Conservation (phyloP, 129 eudicot genomes). For the Solidago caesia region DNA sequence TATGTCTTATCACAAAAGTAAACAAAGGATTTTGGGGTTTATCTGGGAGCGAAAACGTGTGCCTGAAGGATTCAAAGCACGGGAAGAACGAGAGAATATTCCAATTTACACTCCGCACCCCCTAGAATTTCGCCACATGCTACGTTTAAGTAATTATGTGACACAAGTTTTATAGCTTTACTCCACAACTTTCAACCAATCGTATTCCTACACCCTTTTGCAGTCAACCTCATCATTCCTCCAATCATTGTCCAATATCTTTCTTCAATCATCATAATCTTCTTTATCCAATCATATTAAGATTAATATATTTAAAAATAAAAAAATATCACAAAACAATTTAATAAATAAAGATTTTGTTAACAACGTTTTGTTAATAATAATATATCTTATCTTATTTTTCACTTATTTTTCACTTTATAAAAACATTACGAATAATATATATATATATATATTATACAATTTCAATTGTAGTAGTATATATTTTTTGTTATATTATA, state of each 20-base stretch:
- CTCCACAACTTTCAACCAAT: constrained; percentile 24
- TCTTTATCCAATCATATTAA: neutral
- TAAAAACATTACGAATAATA: too few species aligned
- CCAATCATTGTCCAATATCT: constrained; percentile 19
- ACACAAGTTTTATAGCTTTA: constrained; percentile 24
- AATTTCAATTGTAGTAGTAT: too few species aligned
- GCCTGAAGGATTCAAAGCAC: neutral
- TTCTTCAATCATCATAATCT: neutral
- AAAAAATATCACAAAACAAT: neutral
- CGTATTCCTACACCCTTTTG: constrained; percentile 9
- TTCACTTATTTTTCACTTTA: too few species aligned
- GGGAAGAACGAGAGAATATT: neutral
- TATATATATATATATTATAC: too few species aligned
- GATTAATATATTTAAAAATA: too few species aligned
- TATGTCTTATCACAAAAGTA: too few species aligned
- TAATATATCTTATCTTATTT: too few species aligned
- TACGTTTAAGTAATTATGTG: constrained; percentile 26
- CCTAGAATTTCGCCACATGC: constrained; percentile 28
- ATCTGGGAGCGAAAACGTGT: neutral
- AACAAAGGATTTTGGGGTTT: too few species aligned
- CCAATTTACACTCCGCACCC: neutral
- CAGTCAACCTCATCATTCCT: constrained; percentile 12
- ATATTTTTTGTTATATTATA: too few species aligned
- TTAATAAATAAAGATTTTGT: too few species aligned
- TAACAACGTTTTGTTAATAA: too few species aligned